Base-by-base conservation (phyloP, 2,329 filamentous ascomycete genomes). In the Neopestalotiopsis clavispora region DNA sequence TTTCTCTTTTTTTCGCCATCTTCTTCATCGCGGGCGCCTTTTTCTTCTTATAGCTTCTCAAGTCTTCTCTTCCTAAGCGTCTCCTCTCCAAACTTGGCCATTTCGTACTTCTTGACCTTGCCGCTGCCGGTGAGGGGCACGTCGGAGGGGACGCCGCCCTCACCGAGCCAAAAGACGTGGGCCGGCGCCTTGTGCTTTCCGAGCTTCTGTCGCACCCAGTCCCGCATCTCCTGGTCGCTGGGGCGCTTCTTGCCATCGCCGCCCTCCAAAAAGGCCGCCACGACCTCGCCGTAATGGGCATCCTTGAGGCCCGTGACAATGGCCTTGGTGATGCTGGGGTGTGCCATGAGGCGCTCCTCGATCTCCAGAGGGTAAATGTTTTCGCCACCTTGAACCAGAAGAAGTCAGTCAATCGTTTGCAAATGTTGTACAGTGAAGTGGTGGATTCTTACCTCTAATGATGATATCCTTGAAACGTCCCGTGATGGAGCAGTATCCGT, bases 401-500 rank as follows among this genome's bases (percentile, higher is more conserved):
- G 9, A 52, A 23, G 30, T 66, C 17, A 66, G 63, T 58, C 56
- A 1, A 7, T 28, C 23, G 20, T 64, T 28, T 17, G 7, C 42
- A 1, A 5, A 7, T 58, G 10, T 13, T 17, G 23, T 40, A 30
- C 12, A 34, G 45, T 58, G 30, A 32, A 23, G 52, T 61, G 67
- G 42, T 49, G 17, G 4, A n/a, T n/a, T n/a, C 81, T 66, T 74
- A 85, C 90, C 92, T 74, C 92, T 84, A 70, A 94, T 94, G 69
- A 94, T 93, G 45, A 94, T 93, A 69, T 94, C 92, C 81, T 94
- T 94, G 80, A 93, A 93, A 23, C 92, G 84, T 0, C 92, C 92
- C 0, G 92, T 94, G 72, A 94, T 94, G 6, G 84, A 85, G 72
- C 91, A 93, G 75, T 92, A 93, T 0, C 91, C 92, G 9, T 89